These are phyloP conservation scores for Chlorella ohadii DNA, from an alignment of 139 green algal genomes.

Conservation along the genomic window DNA sequence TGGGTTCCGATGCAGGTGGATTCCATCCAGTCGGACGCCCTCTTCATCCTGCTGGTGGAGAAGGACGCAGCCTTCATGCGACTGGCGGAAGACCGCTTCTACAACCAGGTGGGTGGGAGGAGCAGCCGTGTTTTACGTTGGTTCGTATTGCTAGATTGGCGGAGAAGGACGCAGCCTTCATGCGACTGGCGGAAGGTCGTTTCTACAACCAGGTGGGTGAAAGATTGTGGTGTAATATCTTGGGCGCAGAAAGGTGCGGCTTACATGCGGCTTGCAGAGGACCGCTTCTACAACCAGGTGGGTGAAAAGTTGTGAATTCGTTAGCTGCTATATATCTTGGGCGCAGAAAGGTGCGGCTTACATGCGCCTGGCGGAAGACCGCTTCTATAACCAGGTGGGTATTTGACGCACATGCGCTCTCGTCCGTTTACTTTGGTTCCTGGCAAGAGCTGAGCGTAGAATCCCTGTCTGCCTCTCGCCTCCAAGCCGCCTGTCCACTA, in stretches of 20 bases:
- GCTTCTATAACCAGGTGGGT: slow-evolving; percentile 90
- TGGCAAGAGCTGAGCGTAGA: too few species aligned
- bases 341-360: slow-evolving; percentile 98
- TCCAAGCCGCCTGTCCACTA: too few species aligned
- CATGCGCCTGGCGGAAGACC: slow-evolving; percentile 95
- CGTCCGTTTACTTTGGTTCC: too few species aligned
- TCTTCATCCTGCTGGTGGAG: slow-evolving; percentile 98
- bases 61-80: slow-evolving; percentile 99
- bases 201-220: slow-evolving; percentile 88
- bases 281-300: slow-evolving; percentile 94
- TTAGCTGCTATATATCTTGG: too few species aligned
- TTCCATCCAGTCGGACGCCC: slow-evolving; percentile 81
- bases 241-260: slow-evolving; percentile 98
- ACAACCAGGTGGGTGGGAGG: slow-evolving; percentile 73
- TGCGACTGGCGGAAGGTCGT: slow-evolving; percentile 94
- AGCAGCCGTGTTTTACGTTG: too few species aligned
- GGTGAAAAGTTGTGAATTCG: too few species aligned
- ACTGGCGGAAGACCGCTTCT: slow-evolving; percentile 96
- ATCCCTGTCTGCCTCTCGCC: too few species aligned
- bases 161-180: slow-evolving; percentile 98
- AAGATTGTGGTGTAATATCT: too few species aligned
- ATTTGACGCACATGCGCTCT: too few species aligned
- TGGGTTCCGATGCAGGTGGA: slow-evolving; percentile 59
- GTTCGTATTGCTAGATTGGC: too few species aligned
- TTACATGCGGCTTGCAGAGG: slow-evolving; percentile 96